These are phyloP conservation scores for Leishmania martiniquensis DNA, from an alignment of 208 protist genomes.

Conservation along the genomic window DNA sequence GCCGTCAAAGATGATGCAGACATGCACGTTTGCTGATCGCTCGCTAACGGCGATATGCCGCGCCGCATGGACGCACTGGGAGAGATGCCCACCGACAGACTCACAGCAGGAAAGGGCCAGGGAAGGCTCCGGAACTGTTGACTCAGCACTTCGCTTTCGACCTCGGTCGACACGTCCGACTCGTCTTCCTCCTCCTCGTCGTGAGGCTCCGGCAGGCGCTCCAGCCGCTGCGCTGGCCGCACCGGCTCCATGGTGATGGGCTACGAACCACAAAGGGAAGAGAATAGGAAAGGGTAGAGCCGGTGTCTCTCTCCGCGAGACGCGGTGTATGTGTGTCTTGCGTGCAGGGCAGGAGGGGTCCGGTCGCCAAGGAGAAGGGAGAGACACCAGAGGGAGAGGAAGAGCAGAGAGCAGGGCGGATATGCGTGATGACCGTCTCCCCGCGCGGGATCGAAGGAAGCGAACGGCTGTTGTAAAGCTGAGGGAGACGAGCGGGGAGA, in stretches of 20 bases:
- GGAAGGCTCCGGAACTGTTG: constrained; percentile 19
- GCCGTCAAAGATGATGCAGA: constrained; percentile 30
- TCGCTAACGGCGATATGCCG: constrained; percentile 17
- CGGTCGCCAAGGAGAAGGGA: too few species aligned
- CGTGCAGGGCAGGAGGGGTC: too few species aligned
- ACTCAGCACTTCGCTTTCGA: constrained; percentile 19
- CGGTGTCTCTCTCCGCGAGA: not conserved
- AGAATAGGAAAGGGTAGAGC: constrained; percentile 2
- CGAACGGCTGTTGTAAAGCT: too few species aligned
- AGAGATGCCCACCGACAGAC: constrained; percentile 4
- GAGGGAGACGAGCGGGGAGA: too few species aligned
- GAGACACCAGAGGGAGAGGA: too few species aligned
- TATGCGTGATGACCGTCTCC: too few species aligned
- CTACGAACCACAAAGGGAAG: not conserved
- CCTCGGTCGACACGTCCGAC: constrained; percentile 19
- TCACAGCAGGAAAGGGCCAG: constrained; percentile 20
- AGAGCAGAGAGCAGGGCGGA: too few species aligned
- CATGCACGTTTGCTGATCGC: constrained; percentile 10
- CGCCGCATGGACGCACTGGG: constrained; percentile 1
- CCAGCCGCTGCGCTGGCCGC: constrained; percentile 27
- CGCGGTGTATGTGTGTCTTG: not conserved
- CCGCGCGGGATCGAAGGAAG: too few species aligned
- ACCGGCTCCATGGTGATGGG: constrained; percentile 19
- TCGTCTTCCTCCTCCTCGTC: constrained; percentile 25
- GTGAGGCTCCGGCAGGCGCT: constrained; percentile 10